A percentile compares a stretch with the other conserved stretches of the same genome.
Conservation (phyloP, 805 yeast species). For the Metschnikowia colocasiae region DNA sequence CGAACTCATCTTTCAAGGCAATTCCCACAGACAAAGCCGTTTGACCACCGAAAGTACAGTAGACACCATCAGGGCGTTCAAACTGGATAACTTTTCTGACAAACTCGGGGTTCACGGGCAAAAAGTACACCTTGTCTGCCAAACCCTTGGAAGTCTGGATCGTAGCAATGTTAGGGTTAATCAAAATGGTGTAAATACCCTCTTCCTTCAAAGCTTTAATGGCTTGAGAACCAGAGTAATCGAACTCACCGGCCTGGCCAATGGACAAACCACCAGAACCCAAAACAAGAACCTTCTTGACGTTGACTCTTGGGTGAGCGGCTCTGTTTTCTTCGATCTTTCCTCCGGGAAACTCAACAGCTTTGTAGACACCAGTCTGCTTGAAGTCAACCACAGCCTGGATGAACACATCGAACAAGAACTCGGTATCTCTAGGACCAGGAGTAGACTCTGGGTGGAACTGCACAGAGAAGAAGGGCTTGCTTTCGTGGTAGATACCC, state of each 20-base stretch:
- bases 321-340: slow-evolving; percentile 65
- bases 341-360: slow-evolving; percentile 92
- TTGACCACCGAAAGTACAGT: slow-evolving; percentile 98
- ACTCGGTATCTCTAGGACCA: slow-evolving; percentile 99
- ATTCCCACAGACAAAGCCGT: slow-evolving; percentile 97
- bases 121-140: slow-evolving; percentile 95
- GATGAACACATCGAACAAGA: slow-evolving; percentile 90
- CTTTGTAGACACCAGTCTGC: slow-evolving; percentile 54
- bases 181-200: slow-evolving; percentile 91
- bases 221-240: slow-evolving; percentile 98
- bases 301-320: slow-evolving; percentile 73
- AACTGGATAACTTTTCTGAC: slow-evolving; percentile 92
- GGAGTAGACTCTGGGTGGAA: slow-evolving; percentile 99
- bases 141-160: slow-evolving; percentile 97
- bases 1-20: slow-evolving; percentile 91
- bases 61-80: slow-evolving; percentile 96
- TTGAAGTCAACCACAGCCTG: slow-evolving; percentile 69
- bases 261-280: slow-evolving; percentile 98
- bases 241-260: slow-evolving; percentile 99
- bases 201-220: slow-evolving; percentile 97
- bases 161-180: slow-evolving; percentile 97
- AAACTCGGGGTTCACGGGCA: slow-evolving; percentile 96
- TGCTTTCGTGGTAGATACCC: slow-evolving; percentile 87
- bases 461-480: slow-evolving; percentile 96
- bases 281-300: slow-evolving; percentile 86